Evolutionary conservation across 352 stramenopile genomes (phyloP).

Genomic region (Globisporangium paddicum): DNA sequence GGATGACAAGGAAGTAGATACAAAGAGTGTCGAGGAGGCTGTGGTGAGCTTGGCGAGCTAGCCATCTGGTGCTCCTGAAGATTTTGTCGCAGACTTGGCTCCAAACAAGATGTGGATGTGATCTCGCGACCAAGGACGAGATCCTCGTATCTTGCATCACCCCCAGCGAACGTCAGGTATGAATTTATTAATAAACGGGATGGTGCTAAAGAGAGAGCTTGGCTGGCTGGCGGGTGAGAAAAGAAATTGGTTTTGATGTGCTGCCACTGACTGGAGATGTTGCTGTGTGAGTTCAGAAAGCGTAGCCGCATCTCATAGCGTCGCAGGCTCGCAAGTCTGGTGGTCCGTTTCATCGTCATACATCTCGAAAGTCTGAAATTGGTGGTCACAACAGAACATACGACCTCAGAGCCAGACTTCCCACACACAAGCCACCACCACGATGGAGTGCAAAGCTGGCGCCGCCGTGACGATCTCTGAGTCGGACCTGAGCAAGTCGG

Average conservation of each 20-base stretch:
- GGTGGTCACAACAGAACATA: constrained; percentile 1
- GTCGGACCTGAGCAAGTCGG: constrained; percentile 54
- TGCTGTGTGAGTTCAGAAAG: background rate
- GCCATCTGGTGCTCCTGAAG: background rate
- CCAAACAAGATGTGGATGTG: background rate
- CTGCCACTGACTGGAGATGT: background rate
- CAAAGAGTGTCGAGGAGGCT: background rate
- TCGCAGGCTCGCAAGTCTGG: background rate
- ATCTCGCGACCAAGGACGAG: too few relatives aligned
- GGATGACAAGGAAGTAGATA: background rate
- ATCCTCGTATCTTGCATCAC: background rate
- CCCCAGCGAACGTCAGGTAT: background rate
- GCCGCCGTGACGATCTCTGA: constrained; percentile 29
- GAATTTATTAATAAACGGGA: constrained; percentile 3
- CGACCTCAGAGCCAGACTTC: background rate
- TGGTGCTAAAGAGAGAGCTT: constrained; percentile 1
- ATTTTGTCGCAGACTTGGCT: background rate
- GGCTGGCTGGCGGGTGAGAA: background rate
- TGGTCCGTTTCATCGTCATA: constrained; percentile 1
- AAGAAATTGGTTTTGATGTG: background rate
- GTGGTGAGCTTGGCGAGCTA: background rate
- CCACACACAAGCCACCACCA: background rate
- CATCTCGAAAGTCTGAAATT: background rate
- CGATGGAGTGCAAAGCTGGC: constrained; percentile 61
- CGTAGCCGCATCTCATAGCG: background rate